Base-by-base conservation (phyloP, 768 basidiomycete genomes). In the Rhodotorula diobovata region DNA sequence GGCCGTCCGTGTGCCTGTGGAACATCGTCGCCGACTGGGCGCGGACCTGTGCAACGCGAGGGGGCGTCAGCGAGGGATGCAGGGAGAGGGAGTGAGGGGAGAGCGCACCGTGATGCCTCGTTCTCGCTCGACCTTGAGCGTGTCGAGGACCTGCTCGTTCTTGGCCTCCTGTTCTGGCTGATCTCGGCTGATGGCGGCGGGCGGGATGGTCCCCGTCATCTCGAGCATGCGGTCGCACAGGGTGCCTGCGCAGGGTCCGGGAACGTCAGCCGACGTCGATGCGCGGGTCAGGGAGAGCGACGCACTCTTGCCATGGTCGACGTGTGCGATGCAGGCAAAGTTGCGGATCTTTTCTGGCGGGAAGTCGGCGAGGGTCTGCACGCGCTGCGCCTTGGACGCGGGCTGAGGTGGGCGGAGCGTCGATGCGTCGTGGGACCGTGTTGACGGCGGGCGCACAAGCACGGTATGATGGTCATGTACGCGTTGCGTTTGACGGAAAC, bases 121-220 rank as follows among this genome's bases (percentile, higher is more conserved):
- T 80, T 98, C 95, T 63, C 93, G 85, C 79, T 98, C 96, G 7
- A 99, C 96, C 80, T 98, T 98, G 61, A 99, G 84, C 81, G 92
- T 95, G 79, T 94, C 92, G 67, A 93, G 81, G 25, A 93, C 89
- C 79, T 94, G 92, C 78, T 89, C 86, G 79, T 93, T 93, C 73
- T 84, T 84, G 48, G 88, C 87, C 66, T 82, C 82, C 61, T 83
- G 79, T 75, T 85, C 86, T 79, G 84, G 87, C 72, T 84, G 81
- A 8, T 67, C 50, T 12, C n/a, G n/a, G 1, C 28, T 50, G 34
- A n/a, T 20, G 60, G 67, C 48, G 30, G 57, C 32, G 21, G 59
- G 65, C 34, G 77, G 68, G 61, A 97, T 93, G 5, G 94, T 95
- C 12, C 89, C 89, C 48, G 93, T 96, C 72, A 95, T 83, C 88